Evolutionary conservation across 306 rosid species (phyloP).

Genomic region (Quercus ilex): DNA sequence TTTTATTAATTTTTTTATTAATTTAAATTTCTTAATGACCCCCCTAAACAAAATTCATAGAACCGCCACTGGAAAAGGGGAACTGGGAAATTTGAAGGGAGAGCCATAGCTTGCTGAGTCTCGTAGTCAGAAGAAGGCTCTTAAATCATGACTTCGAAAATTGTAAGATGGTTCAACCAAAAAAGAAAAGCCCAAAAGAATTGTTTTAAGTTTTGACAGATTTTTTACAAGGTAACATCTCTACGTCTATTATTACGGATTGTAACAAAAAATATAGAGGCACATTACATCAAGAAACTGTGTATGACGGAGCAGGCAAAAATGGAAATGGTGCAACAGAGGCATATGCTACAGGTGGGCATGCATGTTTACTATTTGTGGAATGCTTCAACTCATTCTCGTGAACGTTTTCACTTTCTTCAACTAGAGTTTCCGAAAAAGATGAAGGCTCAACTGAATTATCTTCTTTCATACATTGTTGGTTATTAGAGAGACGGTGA

Average conservation of each 20-base stretch:
- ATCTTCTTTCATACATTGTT: conserved; percentile 35
- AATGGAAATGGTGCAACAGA: conserved; percentile 86
- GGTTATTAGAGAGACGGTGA: conserved; percentile 56
- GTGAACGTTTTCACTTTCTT: conserved; percentile 23
- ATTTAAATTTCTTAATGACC: no score
- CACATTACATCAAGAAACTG: conserved; percentile 25
- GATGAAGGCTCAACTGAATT: conserved; percentile 26
- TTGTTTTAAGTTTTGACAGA: no score
- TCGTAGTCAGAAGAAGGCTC: no score
- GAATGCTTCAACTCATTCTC: conserved; percentile 20
- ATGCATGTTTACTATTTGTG: conserved; percentile 16
- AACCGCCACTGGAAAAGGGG: no score
- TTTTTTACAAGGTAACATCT: not conserved
- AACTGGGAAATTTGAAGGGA: no score
- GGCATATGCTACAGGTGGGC: conserved; percentile 81
- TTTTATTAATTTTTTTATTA: no score
- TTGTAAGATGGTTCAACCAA: no score
- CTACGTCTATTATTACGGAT: not conserved
- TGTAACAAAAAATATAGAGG: conserved; percentile 3
- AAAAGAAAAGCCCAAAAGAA: no score
- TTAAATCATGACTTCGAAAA: no score
- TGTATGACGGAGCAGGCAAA: conserved; percentile 73
- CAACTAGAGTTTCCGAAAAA: conserved; percentile 15
- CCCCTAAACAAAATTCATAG: no score
- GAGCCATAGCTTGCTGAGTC: no score